Evolutionary conservation across 306 rosid species (phyloP), one percentile per base, ranked within the genome.

Genomic region (Sophora flavescens): DNA sequence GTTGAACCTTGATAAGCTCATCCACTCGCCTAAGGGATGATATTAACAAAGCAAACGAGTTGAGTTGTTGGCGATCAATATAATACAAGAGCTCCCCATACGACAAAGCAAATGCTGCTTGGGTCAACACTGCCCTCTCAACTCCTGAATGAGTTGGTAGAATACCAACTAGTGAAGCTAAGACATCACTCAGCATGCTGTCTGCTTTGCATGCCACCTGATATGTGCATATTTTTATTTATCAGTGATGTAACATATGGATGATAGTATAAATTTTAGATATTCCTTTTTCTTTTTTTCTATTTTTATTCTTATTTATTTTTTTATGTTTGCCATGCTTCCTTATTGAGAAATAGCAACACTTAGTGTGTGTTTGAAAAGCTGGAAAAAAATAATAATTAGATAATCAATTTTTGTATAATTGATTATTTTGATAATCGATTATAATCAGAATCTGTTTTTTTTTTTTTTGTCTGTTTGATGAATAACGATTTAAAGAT

Each of bases 91-190:
- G 36, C 17, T 57, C 63, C 36, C 63, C 63, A 22, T 57, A 57
- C 2, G 63, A 57, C 36, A 57, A 11, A 57, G 63, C 63, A 57
- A 22, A 57, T 4, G 63, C 36, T 26, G 36, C 63, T 5, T 26
- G 36, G 14, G 63, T 26, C 36, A 57, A 14, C 63, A 57, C 63
- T 22, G 63, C 63, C 36, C n/a, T 57, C 35, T 57, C 63, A 22
- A 13, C n/a, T 15, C 63, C 13, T 22, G 36, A 57, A 26, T 57
- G 10, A 8, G 6, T 1, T 57, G 35, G 10, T 22, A 57, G 36
- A 26, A 57, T 10, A 1, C 1, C 6, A 0, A 22, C 17, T 6
- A 22, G 10, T 57, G 14, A 26, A 3, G 5, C 36, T 10, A 36
- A 1, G 14, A 3, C 36, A 9, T 10, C 35, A 57, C 36, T 2